A percentile compares a stretch with the other conserved stretches of the same genome.
phyloP scores from a whole-genome alignment of 805 yeast genomes.

The Jamesozyma spencerorum region DNA sequence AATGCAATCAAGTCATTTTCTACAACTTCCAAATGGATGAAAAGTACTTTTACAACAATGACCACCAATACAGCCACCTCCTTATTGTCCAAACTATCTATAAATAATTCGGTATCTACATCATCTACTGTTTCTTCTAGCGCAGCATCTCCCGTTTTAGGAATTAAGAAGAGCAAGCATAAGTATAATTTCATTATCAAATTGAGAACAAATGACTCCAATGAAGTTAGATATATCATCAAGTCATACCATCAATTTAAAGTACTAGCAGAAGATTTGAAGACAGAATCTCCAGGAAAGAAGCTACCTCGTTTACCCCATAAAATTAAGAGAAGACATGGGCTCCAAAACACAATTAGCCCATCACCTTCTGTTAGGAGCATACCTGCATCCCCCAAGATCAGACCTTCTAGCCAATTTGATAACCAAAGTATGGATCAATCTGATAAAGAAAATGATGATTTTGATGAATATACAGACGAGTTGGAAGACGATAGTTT shows the following conservation, averaged over 20 bases:
- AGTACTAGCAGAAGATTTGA: constrained; percentile 43
- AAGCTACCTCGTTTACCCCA: constrained; percentile 51
- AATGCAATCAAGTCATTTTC: constrained; percentile 6
- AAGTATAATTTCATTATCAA: constrained; percentile 42
- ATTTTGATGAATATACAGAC: background rate
- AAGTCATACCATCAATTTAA: constrained; percentile 64
- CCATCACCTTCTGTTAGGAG: background rate
- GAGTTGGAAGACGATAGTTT: constrained; percentile 8
- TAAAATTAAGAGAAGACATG: constrained; percentile 34
- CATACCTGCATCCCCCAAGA: background rate
- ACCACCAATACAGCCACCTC: constrained; percentile 11
- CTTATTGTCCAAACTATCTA: constrained; percentile 23
- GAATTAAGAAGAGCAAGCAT: constrained; percentile 3
- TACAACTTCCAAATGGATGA: constrained; percentile 25
- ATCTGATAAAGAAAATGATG: constrained; percentile 2
- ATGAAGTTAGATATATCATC: constrained; percentile 38
- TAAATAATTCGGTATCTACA: constrained; percentile 10
- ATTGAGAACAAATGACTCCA: constrained; percentile 29
- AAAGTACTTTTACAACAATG: constrained; percentile 14
- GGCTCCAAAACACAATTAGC: constrained; percentile 1
- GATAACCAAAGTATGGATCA: constrained; percentile 1
- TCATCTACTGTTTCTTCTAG: background rate
- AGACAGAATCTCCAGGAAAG: constrained; percentile 58
- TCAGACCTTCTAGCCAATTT: background rate
- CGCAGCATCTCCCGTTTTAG: background rate